Conservation (phyloP, 2,329 filamentous ascomycete species). For the Myriosclerotinia scirpicola region DNA sequence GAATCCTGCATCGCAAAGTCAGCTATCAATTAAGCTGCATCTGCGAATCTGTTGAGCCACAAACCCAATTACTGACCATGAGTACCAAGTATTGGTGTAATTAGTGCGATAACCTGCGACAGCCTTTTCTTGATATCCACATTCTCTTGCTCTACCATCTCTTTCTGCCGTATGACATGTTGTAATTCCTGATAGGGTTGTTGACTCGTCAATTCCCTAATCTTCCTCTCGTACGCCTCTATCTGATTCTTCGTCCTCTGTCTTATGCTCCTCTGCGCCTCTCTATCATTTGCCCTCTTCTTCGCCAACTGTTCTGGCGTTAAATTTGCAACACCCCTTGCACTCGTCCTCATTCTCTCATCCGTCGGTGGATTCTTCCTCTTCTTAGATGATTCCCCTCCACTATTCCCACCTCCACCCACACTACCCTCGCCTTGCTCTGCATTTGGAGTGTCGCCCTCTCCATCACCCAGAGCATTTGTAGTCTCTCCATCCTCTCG, state of each 20-base stretch:
- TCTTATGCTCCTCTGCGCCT: slow-evolving; percentile 84
- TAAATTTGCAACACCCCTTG: slow-evolving; percentile 77
- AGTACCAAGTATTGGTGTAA: slow-evolving; percentile 56
- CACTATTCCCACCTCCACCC: slow-evolving; percentile 3
- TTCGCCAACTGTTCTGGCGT: slow-evolving; percentile 85
- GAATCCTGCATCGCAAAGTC: slow-evolving; percentile 26
- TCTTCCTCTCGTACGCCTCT: slow-evolving; percentile 71
- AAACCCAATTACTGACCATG: slow-evolving; percentile 34
- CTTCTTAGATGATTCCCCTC: slow-evolving; percentile 6
- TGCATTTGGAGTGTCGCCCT: background rate
- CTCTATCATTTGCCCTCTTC: slow-evolving; percentile 88
- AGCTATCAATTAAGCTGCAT: background rate
- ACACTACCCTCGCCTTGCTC: slow-evolving; percentile 13
- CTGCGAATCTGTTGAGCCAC: background rate
- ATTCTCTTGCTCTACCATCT: slow-evolving; percentile 76
- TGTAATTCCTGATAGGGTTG: slow-evolving; percentile 85
- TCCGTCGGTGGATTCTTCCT: background rate
- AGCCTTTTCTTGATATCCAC: slow-evolving; percentile 71
- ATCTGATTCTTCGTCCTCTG: slow-evolving; percentile 87
- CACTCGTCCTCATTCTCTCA: slow-evolving; percentile 50
- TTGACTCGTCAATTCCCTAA: slow-evolving; percentile 72
- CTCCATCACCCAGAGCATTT: slow-evolving; percentile 4
- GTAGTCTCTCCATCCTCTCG: slow-evolving; percentile 1
- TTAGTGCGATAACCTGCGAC: slow-evolving; percentile 60
- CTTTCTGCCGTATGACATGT: slow-evolving; percentile 70